Evolutionary conservation across 257 asterid species (phyloP).

Genomic region (Solanum pennellii): DNA sequence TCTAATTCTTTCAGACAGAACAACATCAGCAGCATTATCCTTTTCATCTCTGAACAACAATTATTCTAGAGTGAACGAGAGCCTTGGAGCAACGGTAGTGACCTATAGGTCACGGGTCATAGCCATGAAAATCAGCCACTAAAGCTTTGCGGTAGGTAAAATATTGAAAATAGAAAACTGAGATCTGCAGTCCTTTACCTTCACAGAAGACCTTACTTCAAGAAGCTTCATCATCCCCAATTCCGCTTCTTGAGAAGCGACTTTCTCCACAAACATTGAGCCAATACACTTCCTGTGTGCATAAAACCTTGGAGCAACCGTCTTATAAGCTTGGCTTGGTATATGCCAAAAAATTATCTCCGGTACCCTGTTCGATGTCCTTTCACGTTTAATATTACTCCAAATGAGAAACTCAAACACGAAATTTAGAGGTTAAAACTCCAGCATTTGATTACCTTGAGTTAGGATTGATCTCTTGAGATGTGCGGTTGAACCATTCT

Average conservation of each 20-base stretch:
- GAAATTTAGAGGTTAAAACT: neutral
- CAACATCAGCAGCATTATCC: neutral
- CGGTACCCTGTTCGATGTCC: conserved; percentile 39
- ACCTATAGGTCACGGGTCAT: neutral
- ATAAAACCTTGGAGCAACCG: conserved; percentile 31
- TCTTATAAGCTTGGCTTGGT: conserved; percentile 51
- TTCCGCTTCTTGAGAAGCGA: conserved; percentile 77
- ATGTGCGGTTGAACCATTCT: conserved; percentile 54
- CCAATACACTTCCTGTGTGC: conserved; percentile 40
- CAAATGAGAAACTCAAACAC: neutral
- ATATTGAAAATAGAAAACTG: neutral
- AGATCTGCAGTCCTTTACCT: conserved; percentile 27
- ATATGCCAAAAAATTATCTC: conserved; percentile 92
- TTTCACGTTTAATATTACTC: neutral
- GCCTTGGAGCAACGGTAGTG: neutral
- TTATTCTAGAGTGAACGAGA: neutral
- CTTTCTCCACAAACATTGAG: conserved; percentile 65
- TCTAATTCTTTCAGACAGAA: neutral
- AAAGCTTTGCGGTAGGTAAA: neutral
- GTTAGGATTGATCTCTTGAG: conserved; percentile 51
- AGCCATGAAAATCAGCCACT: neutral
- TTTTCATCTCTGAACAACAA: neutral
- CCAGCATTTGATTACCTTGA: conserved; percentile 34
- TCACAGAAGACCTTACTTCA: conserved; percentile 52
- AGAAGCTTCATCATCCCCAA: conserved; percentile 82